phyloP scores from a whole-genome alignment of 257 asterid genomes.

The Jacaranda mimosifolia region DNA sequence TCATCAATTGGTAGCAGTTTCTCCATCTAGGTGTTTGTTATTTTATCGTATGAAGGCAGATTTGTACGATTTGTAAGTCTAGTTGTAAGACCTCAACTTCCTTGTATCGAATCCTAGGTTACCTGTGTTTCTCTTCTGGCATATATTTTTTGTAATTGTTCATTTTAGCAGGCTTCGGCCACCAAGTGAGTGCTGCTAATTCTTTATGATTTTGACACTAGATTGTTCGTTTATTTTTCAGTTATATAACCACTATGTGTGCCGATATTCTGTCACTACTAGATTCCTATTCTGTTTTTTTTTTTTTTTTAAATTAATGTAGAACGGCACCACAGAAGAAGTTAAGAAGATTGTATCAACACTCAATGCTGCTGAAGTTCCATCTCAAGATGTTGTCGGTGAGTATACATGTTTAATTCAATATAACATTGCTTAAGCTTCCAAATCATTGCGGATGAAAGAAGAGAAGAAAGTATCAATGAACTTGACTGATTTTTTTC shows the following conservation, averaged over 20 bases:
- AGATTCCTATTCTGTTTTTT: neutral
- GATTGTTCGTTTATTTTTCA: constrained; percentile 14
- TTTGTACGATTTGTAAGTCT: neutral
- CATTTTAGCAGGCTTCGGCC: constrained; percentile 8
- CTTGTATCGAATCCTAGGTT: neutral
- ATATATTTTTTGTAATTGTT: neutral
- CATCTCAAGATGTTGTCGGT: constrained; percentile 93
- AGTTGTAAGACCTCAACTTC: neutral
- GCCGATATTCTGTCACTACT: constrained; percentile 10
- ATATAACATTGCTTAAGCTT: neutral
- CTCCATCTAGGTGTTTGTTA: neutral
- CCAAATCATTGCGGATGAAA: constrained; percentile 13
- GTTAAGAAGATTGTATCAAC: constrained; percentile 86
- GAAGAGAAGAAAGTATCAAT: neutral
- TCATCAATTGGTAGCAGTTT: neutral
- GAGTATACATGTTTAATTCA: constrained; percentile 40
- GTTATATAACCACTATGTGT: neutral
- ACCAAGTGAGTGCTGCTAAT: neutral
- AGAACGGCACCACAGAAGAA: constrained; percentile 93
- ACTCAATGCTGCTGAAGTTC: constrained; percentile 86
- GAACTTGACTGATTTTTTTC: neutral
- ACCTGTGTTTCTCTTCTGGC: neutral
- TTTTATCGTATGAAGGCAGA: neutral
- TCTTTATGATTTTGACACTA: neutral
- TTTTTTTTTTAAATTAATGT: constrained; percentile 26